Percentiles rank a stretch among this genome's conserved stretches.
These are phyloP conservation scores for Cladophialophora exuberans DNA, from an alignment of 2,329 filamentous ascomycete genomes.

Conservation along the genomic window DNA sequence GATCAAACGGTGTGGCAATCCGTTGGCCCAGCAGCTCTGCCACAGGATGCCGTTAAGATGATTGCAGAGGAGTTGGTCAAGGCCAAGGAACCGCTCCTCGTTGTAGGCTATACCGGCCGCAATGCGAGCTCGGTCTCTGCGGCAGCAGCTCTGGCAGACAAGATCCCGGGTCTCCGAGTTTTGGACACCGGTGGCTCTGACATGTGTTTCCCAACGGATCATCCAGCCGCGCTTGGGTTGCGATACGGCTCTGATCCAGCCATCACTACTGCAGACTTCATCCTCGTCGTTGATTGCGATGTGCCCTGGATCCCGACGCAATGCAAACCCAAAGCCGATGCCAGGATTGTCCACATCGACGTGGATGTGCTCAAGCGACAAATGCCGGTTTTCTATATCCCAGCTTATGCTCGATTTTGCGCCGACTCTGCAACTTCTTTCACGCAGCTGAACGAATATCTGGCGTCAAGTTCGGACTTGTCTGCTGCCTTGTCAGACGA, in stretches of 20 bases:
- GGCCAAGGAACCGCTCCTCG: slow-evolving; percentile 53
- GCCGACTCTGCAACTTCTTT: slow-evolving; percentile 68
- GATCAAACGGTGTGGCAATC: slow-evolving; percentile 72
- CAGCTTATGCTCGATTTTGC: slow-evolving; percentile 66
- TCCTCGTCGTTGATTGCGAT: slow-evolving; percentile 84
- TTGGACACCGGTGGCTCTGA: slow-evolving; percentile 58
- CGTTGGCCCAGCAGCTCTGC: slow-evolving; percentile 68
- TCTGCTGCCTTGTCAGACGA: slow-evolving; percentile 44
- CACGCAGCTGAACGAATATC: slow-evolving; percentile 68
- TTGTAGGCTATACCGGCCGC: slow-evolving; percentile 57
- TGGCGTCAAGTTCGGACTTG: slow-evolving; percentile 54
- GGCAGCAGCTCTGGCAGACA: slow-evolving; percentile 52
- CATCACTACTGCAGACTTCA: slow-evolving; percentile 78
- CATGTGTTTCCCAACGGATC: slow-evolving; percentile 54
- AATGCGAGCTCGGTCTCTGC: slow-evolving; percentile 47
- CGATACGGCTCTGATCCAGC: slow-evolving; percentile 73
- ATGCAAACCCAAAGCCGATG: slow-evolving; percentile 59
- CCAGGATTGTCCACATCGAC: slow-evolving; percentile 68
- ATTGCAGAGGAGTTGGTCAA: slow-evolving; percentile 49
- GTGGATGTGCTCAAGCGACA: slow-evolving; percentile 70
- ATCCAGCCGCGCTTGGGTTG: slow-evolving; percentile 66
- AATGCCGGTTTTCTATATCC: slow-evolving; percentile 74
- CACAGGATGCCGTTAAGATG: slow-evolving; percentile 48
- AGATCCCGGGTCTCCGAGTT: slow-evolving; percentile 53
- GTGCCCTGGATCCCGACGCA: slow-evolving; percentile 91